Conservation (phyloP, 768 basidiomycete genomes). For the Cystobasidium onofrii region DNA sequence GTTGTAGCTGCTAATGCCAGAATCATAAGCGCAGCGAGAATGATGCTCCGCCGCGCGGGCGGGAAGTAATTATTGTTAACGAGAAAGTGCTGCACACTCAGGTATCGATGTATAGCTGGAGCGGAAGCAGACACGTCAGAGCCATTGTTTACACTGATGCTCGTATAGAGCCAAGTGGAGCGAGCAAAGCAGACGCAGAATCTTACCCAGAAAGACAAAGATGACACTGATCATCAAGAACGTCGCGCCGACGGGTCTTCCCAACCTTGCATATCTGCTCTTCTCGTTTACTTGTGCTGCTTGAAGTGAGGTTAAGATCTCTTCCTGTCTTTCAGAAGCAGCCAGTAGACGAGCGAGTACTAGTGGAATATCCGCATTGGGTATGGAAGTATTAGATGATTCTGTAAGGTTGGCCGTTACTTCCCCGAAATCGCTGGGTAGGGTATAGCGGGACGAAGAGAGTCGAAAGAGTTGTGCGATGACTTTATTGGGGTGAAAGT, state of each 20-base stretch:
- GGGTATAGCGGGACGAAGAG: neutral
- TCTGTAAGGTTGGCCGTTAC: neutral
- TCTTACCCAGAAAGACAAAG: neutral
- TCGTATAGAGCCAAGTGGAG: neutral
- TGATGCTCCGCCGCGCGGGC: neutral
- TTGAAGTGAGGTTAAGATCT: neutral
- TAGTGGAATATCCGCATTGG: neutral
- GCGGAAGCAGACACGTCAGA: too few relatives aligned
- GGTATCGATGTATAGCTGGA: neutral
- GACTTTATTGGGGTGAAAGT: neutral
- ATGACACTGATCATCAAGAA: neutral
- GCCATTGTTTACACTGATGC: neutral
- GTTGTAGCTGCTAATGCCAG: neutral
- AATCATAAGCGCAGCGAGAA: neutral
- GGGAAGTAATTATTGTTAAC: neutral
- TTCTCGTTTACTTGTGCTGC: neutral
- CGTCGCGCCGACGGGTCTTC: neutral
- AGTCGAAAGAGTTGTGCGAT: slow-evolving; percentile 6
- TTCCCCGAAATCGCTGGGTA: neutral
- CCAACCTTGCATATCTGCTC: neutral
- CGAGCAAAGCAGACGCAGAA: neutral
- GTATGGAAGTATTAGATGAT: neutral
- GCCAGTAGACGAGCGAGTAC: neutral
- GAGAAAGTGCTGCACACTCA: neutral
- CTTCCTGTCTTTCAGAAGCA: neutral